Base-by-base conservation (phyloP, 208 protist genomes). In the Trypanosoma platydactyli region DNA sequence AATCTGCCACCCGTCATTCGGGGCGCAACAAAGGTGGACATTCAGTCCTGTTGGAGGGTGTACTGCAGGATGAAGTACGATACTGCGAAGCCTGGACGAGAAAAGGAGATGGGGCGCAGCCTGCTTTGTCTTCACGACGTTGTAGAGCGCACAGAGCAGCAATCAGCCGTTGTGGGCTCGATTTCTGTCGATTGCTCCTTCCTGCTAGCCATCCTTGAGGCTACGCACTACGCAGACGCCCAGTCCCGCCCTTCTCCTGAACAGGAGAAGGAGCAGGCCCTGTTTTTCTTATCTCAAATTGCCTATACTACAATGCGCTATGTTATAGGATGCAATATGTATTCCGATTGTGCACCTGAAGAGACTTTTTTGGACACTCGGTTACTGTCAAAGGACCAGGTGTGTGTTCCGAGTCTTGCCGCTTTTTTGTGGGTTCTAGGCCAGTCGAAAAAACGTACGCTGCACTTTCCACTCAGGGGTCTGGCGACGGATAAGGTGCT, bases 61-160 rank as follows among this genome's bases (percentile, higher is more conserved):
- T 95, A 95, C 67, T 93, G 89, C 71, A 76, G 76, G 29, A 79
- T 86, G 41, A 95, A 95, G 73, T 92, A 90, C 65, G 64, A 78
- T n/a, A 62, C 61, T 3, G 52, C 54, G 6, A 51, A 54, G 16
- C 51, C 71, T 6, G 68, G 58, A 20, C 56, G 70, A 6, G 84
- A 88, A 58, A 64, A 73, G 15, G 77, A 85, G 54, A 76, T 73
- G 52, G 70, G 59, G 22, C 55, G 62, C 20, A 51, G 20, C 5
- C 48, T 75, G 50, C 18, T 75, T 15, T 62, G 41, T 40, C 59
- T 73, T 35, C 33, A 56, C 54, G 59, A 60, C 38, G 56, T 44
- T 1, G 25, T 82, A n/a, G 79, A 74, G 24, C 68, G 61, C 12
- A 53, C 63, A 20, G 70, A 82, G 20, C 54, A 83, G 29, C 59